Base-by-base conservation (phyloP, 306 rosid species). In the Purshia tridentata region DNA sequence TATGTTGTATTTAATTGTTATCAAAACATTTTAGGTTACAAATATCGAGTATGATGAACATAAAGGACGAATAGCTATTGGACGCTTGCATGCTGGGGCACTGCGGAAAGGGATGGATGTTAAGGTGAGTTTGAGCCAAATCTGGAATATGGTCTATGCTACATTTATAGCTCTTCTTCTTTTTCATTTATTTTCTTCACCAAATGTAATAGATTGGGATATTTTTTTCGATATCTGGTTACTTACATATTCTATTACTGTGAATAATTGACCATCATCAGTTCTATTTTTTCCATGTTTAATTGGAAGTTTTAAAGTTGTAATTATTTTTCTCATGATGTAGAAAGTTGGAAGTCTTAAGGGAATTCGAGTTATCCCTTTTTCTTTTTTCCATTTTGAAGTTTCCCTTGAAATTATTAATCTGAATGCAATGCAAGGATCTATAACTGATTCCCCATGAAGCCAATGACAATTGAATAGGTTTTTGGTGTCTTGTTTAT, bases 51-150 rank as follows among this genome's bases (percentile, higher is more conserved):
- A 86, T 73, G 97, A 94, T 81, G 98, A 90, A 79, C 98, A 94
- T 82, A 94, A 94, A 80, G 98, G 98, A 51, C 90, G 97, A 35
- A 94, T 94, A 73, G 98, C 98, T 77, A 94, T 94, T 81, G 98
- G 98, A 74, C 98, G 98, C 71, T 84, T 94, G 77, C 96, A 85
- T 81, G 97, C 98, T 78, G 98, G 98, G 72, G 70, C 49, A 68
- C 83, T 94, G 78, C 69, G 54, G 61, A 94, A 76, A 76, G 97
- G 98, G 80, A 78, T 88, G 96, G 97, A 89, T 57, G 95, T 94
- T 76, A 88, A 52, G 90, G 98, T 94, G 81, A 85, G 87, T 76
- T 58, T 75, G 70, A 49, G 65, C 69, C 58, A 18, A 70, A 74
- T 67, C 77, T 78, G 55, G 29, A 78, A 68, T 39, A 51, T 72